Percentiles rank a stretch among this genome's conserved stretches.
Evolutionary conservation across 1,139 yeast species (phyloP).

Genomic region (Diutina siamensis): DNA sequence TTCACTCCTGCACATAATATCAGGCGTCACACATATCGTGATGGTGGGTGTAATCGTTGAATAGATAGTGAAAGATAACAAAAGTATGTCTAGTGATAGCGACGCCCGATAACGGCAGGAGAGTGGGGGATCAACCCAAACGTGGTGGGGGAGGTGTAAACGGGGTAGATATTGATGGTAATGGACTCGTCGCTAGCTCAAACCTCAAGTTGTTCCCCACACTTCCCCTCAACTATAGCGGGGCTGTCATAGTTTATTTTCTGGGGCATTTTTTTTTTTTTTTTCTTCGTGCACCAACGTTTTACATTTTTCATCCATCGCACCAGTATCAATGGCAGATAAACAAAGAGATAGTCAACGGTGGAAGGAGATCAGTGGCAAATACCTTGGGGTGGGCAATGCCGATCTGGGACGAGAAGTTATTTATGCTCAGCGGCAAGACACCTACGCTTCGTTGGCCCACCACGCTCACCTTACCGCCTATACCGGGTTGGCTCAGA

Average conservation of each 20-base stretch:
- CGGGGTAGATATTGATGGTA: too few species aligned
- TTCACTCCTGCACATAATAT: too few species aligned
- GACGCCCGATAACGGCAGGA: too few species aligned
- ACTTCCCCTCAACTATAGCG: not conserved
- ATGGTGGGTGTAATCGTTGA: too few species aligned
- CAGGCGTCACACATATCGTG: too few species aligned
- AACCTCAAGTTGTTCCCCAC: too few species aligned
- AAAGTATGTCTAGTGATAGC: too few species aligned
- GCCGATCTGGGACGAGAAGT: constrained; percentile 48
- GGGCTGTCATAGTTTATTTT: not conserved
- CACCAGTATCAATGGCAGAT: constrained; percentile 19
- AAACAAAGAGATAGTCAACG: constrained; percentile 55
- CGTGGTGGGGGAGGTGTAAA: too few species aligned
- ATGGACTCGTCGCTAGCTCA: too few species aligned
- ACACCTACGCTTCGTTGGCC: constrained; percentile 58
- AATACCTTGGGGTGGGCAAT: constrained; percentile 63
- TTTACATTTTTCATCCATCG: not conserved
- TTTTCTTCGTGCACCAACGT: not conserved
- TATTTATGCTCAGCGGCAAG: constrained; percentile 55
- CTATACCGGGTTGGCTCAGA: constrained; percentile 54
- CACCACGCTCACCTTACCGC: constrained; percentile 59
- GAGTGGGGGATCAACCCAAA: too few species aligned
- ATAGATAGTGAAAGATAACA: too few species aligned
- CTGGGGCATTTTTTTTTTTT: not conserved
- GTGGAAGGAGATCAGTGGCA: constrained; percentile 47